Evolutionary conservation across 2,329 filamentous ascomycete species (phyloP), one percentile per base, ranked within the genome.

Genomic region (Tolypocladium endophyticum): DNA sequence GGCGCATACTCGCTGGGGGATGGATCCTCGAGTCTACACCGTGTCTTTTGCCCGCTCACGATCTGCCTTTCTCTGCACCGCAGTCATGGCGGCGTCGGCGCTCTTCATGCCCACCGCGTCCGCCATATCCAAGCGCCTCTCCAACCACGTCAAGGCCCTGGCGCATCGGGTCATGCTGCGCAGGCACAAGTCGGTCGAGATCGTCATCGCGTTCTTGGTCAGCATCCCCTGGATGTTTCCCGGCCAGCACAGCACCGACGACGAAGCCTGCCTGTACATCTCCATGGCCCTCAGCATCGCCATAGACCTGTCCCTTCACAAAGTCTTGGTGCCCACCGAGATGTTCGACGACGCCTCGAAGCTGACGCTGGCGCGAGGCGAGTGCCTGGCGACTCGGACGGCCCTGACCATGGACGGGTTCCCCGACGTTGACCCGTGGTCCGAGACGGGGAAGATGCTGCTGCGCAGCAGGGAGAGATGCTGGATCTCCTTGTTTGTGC

Each of bases 171-270:
- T 90, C 52, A 84, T 87, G 56, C 73, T 79, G 0, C 79, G 81
- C 54, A 82, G 86, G 2, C 81, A 85, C 66, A 81, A 86, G 59
- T 90, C 87, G 0, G 86, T 89, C 7, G 87, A 90, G 68, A 89
- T 90, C 59, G 84, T 90, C 0, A 74, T 90, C 1, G 87, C 85
- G 0, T 90, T 90, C 67, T 87, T 90, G 83, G 81, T 89, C 38
- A 89, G 89, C 62, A 81, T 90, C 8, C 87, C 87, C 0, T 90
- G 87, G 87, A 89, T 90, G 81, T 83, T 83, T 36, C 85, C 85
- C 1, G 85, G 85, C 2, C 75, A 81, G 61, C 84, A 87, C 66
- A 86, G 84, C 69, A 85, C 85, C 12, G 87, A 90, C 63, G 87
- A 90, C 61, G 87, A 89, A 65, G 89, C 87, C 0, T 89, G 86